Conservation (phyloP, 306 rosid genomes). For the Medicago ruthenica region DNA sequence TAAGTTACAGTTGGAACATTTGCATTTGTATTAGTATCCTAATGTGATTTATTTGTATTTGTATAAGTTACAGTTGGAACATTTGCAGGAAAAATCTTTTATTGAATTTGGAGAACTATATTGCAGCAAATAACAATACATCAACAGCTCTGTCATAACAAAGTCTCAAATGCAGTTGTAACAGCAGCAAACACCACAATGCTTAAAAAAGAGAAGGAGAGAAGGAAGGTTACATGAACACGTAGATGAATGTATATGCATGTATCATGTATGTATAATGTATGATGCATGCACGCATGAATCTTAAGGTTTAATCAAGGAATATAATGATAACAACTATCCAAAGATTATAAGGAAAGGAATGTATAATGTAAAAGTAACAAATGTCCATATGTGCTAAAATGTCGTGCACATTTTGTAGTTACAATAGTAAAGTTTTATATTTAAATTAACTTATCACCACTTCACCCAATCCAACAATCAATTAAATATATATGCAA, state of each 20-base stretch:
- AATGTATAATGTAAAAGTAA: constrained; percentile 21
- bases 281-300: neutral
- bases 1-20: no score
- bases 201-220: constrained; percentile 15
- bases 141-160: constrained; percentile 15
- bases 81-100: constrained; percentile 3
- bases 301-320: constrained; percentile 12
- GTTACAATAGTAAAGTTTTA: constrained; percentile 1
- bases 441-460: constrained; percentile 10
- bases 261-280: neutral
- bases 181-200: constrained; percentile 15
- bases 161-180: constrained; percentile 21
- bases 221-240: constrained; percentile 3
- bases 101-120: constrained; percentile 15
- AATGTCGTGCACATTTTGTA: constrained; percentile 7
- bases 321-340: constrained; percentile 20
- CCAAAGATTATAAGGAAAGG: constrained; percentile 19
- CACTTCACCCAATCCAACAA: constrained; percentile 40
- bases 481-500: constrained; percentile 22
- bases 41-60: no score
- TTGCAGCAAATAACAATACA: constrained; percentile 3
- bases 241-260: neutral
- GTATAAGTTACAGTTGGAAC: no score
- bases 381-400: neutral
- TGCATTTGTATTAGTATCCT: no score